Evolutionary conservation across 305 asterid species (phyloP), one percentile per base, ranked within the genome.

Genomic region (Nicotiana rustica): DNA sequence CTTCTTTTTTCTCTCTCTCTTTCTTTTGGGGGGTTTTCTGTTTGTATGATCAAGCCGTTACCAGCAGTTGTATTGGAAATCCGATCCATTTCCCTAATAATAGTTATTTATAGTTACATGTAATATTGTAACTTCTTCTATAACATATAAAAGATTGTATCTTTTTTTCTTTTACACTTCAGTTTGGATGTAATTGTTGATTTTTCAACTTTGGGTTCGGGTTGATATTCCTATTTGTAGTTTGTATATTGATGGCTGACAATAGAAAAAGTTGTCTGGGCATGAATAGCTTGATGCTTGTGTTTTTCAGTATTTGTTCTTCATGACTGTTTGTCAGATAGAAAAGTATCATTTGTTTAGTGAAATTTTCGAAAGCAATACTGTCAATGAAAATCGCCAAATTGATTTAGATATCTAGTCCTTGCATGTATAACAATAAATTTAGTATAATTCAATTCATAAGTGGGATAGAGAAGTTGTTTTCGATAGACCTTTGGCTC

Each of bases 141-240:
- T 8, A 5, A n/a, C 18, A 70, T 44, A 15, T 3, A 19, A 71
- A 12, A 12, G 59, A 70, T 41, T 2, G 60, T 2, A 19, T 10
- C 38, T 70, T 3, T 12, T 38, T 7, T 19, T 19, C 19, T 71
- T 71, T 12, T 19, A 70, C 59, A 18, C 44, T 18, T 41, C 35
- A 70, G 59, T 70, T 41, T 70, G 59, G 41, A 70, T 41, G 78
- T 19, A 47, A 44, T 71, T 19, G 33, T 70, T 70, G 35, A 19
- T 68, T 68, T 3, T 69, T 69, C 5, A 2, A 10, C 57, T 38
- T 38, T n/a, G 15, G 17, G 17, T 38, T 68, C 10, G 15, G 56
- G 52, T 41, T 67, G 8, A 36, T 69, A n/a, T 18, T 38, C 57
- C 75, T 36, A 4, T 38, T 68, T 17, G 55, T 68, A 31, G 44